Evolutionary conservation across 225 moss, liverwort and hornwort species (phyloP), one percentile per base, ranked within the genome.

Genomic region (Asterella californica): DNA sequence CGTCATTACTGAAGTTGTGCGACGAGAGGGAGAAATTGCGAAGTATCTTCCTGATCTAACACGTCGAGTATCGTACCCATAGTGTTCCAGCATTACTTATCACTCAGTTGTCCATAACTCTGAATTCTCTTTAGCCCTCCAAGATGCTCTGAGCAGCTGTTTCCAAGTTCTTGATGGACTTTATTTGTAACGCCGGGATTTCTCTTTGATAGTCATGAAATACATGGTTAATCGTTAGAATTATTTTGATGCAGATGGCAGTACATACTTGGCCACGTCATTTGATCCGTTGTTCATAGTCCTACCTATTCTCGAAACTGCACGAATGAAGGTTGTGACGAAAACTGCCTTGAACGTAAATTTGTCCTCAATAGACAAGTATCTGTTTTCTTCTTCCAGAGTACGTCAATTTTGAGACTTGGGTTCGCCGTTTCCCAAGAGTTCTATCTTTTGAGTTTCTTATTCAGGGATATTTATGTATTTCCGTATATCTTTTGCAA

Each of bases 221-320:
- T 42, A 42, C 42, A 42, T 42, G 32, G 25, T 27, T 64, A 67
- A 67, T 32, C 67, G n/a, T 34, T 67, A 30, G 32, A 30, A 15
- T 46, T 30, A 15, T 53, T 74, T 74, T 52, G 24, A 10, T 47
- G 36, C 88, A 93, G 92, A 93, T 83, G 92, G 92, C 78, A 93
- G 92, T 80, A 79, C 88, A n/a, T 91, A 93, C 82, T 64, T 93
- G 79, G 88, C 91, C 37, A 88, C 92, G 71, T 87, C 88, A 1
- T 45, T 91, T 75, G 92, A 93, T 85, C 90, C 92, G 66, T 54
- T 93, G 17, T 90, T 91, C 30, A 76, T 91, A 45, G 81, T 93
- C 73, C 75, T 93, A 30, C 92, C 92, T 45, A 77, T 93, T 27
- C 72, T 93, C 83, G 92, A 93, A 63, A 81, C 84, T 77, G 48